A percentile compares a stretch with the other conserved stretches of the same genome.
Conservation (phyloP, 768 basidiomycete species). For the Kwoniella dendrophila region DNA sequence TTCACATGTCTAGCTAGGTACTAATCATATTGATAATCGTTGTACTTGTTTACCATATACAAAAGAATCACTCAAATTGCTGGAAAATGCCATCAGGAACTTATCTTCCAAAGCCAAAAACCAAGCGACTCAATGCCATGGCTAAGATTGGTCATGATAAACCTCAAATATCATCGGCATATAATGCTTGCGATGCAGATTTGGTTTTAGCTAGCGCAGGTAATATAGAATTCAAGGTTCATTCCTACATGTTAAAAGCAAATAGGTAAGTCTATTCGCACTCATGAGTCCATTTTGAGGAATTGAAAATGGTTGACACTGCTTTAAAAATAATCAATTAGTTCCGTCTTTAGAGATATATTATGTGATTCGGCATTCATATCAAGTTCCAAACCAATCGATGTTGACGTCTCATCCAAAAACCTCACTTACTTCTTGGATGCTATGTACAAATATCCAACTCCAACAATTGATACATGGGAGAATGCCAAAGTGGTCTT, state of each 20-base stretch:
- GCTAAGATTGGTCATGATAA: background rate
- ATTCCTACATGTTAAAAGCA: conserved; percentile 10
- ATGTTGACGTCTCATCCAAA: background rate
- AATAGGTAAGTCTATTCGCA: conserved; percentile 11
- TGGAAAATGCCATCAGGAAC: too few species aligned
- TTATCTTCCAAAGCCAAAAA: too few species aligned
- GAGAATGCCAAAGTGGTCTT: background rate
- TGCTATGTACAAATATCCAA: background rate
- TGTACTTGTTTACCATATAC: too few species aligned
- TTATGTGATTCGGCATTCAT: conserved; percentile 5
- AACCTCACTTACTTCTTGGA: conserved; percentile 2
- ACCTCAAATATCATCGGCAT: background rate
- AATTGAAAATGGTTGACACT: too few species aligned
- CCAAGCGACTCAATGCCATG: background rate
- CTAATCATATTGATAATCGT: too few species aligned
- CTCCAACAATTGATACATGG: background rate
- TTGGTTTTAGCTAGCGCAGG: conserved; percentile 7
- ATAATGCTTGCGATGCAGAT: conserved; percentile 9
- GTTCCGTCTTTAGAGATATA: conserved; percentile 9
- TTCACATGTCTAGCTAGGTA: too few species aligned
- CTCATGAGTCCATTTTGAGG: too few species aligned
- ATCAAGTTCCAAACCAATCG: background rate
- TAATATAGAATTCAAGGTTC: conserved; percentile 10
- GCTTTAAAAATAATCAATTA: too few species aligned
- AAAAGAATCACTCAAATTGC: too few species aligned